Base-by-base conservation (phyloP, 305 asterid genomes). In the Solanum hybrid region DNA sequence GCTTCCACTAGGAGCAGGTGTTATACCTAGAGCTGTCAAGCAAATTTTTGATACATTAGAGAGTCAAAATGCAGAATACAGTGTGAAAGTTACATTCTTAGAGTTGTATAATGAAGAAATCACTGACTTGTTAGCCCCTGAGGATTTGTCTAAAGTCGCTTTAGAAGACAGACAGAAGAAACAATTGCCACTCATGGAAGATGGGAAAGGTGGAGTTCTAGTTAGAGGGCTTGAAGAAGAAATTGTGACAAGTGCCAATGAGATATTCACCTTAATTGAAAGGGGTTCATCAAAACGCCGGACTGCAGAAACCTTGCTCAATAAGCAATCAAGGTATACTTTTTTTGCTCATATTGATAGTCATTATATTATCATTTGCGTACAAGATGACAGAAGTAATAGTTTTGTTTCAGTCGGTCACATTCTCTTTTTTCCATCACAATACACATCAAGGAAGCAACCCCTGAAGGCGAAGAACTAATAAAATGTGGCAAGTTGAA, bases 391-490 rank as follows among this genome's bases (percentile, higher is more conserved):
- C n/a, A 45, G 14, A 32, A 86, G 85, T n/a, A 45, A 66, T 90
- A n/a, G 24, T 87, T 91, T 90, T 86, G 60, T 89, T 60, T 91
- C 95, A 96, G 99, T 93, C 99, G 99, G 86, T 97, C 99, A 37
- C 99, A 97, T 93, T 97, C 98, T 80, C 97, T 97, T 13, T 97
- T 97, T 88, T 95, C 98, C 91, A 96, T 97, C 72, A 97, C 99
- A 10, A 97, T 97, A 88, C 99, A 97, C 92, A 97, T 97, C 90
- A 97, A 95, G 94, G 99, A 97, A 94, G 94, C 98, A 27, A 97
- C 99, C 29, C 98, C 98, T 82, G 99, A 97, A 94, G 99, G 99
- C 5, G 99, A 97, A 96, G 99, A 97, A 89, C 95, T 97, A n/a
- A 97, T 97, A 85, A 97, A 97, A 91, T 95, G 99, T 88, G 99